Base-by-base conservation (phyloP, 495 filamentous ascomycete genomes). In the Penicillium goetzii region DNA sequence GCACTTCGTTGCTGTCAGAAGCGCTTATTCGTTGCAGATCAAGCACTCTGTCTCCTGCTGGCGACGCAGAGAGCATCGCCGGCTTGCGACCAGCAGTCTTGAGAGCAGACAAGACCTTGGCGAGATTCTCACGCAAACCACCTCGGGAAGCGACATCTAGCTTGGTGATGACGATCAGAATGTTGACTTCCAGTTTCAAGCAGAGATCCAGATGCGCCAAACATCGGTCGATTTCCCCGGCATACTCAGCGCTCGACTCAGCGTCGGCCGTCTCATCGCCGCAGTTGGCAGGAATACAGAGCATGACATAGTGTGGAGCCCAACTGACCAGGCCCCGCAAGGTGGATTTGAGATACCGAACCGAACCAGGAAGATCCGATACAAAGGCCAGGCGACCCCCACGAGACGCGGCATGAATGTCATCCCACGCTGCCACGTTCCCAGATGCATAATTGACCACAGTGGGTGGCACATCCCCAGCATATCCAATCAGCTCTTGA, bases 371-470 rank as follows among this genome's bases (percentile, higher is more conserved):
- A 36, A 94, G 93, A 71, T 99, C 95, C 0, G 92, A 89, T 12
- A 97, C 73, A 60, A 97, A 91, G 12, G 93, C 91, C 6, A 99
- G 76, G 54, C 96, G 88, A 19, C 90, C 91, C 23, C 80, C 79
- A 28, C 84, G 84, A 2, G 92, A 86, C n/a, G 86, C 81, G 28
- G 81, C 79, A 74, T 99, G 95, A 51, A 97, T 93, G 74, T 98
- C 95, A 65, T 90, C 89, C 95, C 95, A 99, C 34, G 90, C 92
- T 45, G 93, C 90, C 56, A 97, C 88, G 77, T 96, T 92, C 21
- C 87, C 88, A 57, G 90, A 86, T 1, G 90, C 87, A 72, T 94
- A 97, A 68, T 97, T 98, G 76, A 97, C 81, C 47, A 97, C 86
- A 8, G 72, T 61, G 19, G 67, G 57, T 3, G 70, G 60, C 8